A percentile compares a stretch with the other conserved stretches of the same genome.
Evolutionary conservation across 345 rosid genomes (phyloP).

Genomic region (Xanthoceras sorbifolium): DNA sequence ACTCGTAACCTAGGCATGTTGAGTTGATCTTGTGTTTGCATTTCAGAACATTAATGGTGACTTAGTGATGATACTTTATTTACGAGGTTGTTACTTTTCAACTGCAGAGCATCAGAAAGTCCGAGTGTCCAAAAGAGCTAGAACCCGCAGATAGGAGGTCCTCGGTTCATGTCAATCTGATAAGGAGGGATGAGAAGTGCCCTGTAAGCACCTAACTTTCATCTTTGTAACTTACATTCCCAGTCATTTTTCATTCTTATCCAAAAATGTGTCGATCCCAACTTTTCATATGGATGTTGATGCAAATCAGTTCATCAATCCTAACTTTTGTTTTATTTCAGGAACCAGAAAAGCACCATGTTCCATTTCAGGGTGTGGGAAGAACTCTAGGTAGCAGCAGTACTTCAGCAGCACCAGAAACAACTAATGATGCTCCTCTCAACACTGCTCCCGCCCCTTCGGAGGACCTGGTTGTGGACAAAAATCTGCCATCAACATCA

Average conservation of each 20-base stretch:
- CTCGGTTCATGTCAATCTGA: conserved; percentile 79
- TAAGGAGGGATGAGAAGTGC: conserved; percentile 67
- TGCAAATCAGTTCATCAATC: no score
- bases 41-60: not conserved
- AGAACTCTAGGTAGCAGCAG: conserved; percentile 86
- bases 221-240: not conserved
- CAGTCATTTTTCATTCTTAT: no score
- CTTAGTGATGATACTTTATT: not conserved
- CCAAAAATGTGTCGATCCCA: no score
- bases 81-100: conserved; percentile 10
- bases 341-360: conserved; percentile 73
- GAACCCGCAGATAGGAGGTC: conserved; percentile 88
- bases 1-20: not conserved
- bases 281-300: no score
- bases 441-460: conserved; percentile 42
- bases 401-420: conserved; percentile 35
- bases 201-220: conserved; percentile 54
- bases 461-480: conserved; percentile 53
- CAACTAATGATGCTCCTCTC: conserved; percentile 25
- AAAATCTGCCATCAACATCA: conserved; percentile 69
- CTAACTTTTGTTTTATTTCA: conserved; percentile 29
- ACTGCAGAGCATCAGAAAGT: conserved; percentile 82
- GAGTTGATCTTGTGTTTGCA: not conserved
- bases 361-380: conserved; percentile 87
- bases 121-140: conserved; percentile 97